These are phyloP conservation scores for Talaromyces verruculosus DNA, from an alignment of 2,329 filamentous ascomycete species.

Conservation along the genomic window DNA sequence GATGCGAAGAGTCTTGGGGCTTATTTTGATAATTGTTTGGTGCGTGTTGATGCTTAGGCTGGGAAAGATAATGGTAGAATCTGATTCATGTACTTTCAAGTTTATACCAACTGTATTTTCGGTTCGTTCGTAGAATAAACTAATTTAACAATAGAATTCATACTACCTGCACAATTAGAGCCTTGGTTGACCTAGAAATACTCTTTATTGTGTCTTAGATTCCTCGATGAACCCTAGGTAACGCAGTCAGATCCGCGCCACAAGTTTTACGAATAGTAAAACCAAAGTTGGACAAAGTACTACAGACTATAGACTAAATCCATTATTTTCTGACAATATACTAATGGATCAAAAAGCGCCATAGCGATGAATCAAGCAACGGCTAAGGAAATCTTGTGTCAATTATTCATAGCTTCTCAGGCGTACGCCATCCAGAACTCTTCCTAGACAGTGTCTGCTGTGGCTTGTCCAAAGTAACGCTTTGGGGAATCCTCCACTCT, in stretches of 20 bases:
- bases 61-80: neutral
- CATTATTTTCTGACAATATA: no score
- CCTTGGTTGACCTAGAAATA: neutral
- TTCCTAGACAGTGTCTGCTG: neutral
- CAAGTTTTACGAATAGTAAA: no score
- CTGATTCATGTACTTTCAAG: neutral
- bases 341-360: no score
- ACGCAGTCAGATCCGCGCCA: no score
- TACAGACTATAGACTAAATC: no score
- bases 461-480: neutral
- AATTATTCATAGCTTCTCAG: neutral
- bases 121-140: no score
- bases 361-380: no score
- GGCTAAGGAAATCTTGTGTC: no score
- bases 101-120: neutral
- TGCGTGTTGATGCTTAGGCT: neutral
- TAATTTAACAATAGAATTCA: no score
- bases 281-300: no score
- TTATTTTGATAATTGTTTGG: constrained; percentile 14
- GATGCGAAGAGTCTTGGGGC: neutral
- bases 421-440: neutral
- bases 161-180: neutral
- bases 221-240: neutral
- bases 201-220: neutral
- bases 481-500: neutral